Base-by-base conservation (phyloP, 306 rosid genomes). In the Ormosia emarginata region DNA sequence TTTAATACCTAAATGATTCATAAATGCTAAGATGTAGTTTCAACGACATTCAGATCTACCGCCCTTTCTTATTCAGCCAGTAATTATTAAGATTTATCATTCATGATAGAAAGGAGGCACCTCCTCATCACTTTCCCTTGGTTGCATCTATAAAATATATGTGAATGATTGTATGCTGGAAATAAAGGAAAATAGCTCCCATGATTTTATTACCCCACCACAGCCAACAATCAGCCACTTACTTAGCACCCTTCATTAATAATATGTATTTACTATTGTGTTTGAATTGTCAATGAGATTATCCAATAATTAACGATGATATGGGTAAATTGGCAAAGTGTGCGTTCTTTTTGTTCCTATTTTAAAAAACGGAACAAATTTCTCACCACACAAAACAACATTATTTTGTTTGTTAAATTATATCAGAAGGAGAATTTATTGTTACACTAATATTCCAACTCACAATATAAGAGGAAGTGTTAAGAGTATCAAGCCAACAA, bases 181-280 rank as follows among this genome's bases (percentile, higher is more conserved):
- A 61, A 24, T 39, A 18, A 39, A 34, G 17, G 24, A 62, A 80
- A 68, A 33, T 78, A 14, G 18, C 33, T 43, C 79, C 44, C 67
- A 71, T 56, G 83, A 72, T 72, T 29, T 32, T 71, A 83, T 53
- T 52, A 33, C 52, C 79, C 52, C 79, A 71, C 70, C 63, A 71
- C 79, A 40, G 41, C 79, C 75, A 71, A 52, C 86, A 63, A 17
- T 32, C 41, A 59, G 39, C 74, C 47, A 44, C 74, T 30, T 33
- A 77, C 68, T 43, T 76, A 8, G 15, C 64, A 15, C n/a, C 32
- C 40, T 44, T 4, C 15, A 10, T 53, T 67, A 14, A 24, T 71
- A 8, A 29, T 43, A 5, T 29, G 1, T n/a, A 15, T 72, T 8
- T 17, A 36, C 1, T 55, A 32, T 49, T 47, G 4, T 49, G 49